Evolutionary conservation across 768 basidiomycete species (phyloP), one percentile per base, ranked within the genome.

Genomic region (Cystofilobasidium bisporidii): DNA sequence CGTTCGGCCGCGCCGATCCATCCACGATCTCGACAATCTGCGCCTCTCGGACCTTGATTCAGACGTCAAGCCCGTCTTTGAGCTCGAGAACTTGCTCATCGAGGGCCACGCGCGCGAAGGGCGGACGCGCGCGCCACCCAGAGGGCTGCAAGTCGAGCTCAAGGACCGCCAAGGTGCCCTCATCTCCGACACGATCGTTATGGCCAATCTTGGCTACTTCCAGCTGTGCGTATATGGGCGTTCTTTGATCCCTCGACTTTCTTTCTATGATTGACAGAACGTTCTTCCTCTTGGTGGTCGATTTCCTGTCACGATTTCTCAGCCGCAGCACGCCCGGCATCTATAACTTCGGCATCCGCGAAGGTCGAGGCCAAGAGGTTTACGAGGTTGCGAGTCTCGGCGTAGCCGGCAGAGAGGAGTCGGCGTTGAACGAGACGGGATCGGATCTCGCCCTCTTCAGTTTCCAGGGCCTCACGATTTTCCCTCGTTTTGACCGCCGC

Each of bases 1-100:
- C 10, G 92, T 91, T 32, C 86, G 90, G 15, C 96, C 94, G 0
- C 84, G 85, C 17, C 85, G 90, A 73, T 87, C 93, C 0, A 80
- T 86, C 1, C 89, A 96, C 71, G 94, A 99, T 75, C 83, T 98
- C 32, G 94, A 99, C 79, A 99, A 99, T 76, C 87, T 99, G 67
- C 88, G 92, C 55, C 83, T 98, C 10, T 82, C 81, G 15, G 82
- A 82, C 53, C 81, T 94, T 3, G 79, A 83, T 18, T 47, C 71
- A 1, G 73, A 76, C 12, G 64, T 76, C 18, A 71, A 76, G 50
- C 71, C 77, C 33, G 66, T 68, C 15, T 96, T 92, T 79, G 85
- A 86, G 61, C 85, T 98, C 9, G 91, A 97, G 72, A 87, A 91
- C 71, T 82, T 99, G 26, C 85, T 98, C 59, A 83, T 97, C 53